Evolutionary conservation across 345 rosid genomes (phyloP).

Genomic region (Iberis pinnata): DNA sequence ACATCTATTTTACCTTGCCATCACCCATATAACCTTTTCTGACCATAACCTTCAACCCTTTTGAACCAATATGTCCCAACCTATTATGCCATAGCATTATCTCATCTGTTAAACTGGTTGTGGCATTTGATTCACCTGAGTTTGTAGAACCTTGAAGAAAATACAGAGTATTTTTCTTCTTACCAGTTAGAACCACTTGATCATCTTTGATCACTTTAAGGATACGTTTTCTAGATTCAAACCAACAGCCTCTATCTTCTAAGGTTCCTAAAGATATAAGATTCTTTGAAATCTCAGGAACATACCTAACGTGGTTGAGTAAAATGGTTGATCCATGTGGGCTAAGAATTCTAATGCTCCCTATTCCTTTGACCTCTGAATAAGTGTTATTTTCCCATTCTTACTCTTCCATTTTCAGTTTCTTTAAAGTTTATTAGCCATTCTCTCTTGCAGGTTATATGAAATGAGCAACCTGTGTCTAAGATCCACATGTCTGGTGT

Average conservation of each 20-base stretch:
- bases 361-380: not conserved
- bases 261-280: not conserved
- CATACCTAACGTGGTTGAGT: not conserved
- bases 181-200: fast-evolving
- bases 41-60: not conserved
- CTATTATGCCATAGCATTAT: not conserved
- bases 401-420: not conserved
- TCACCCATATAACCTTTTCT: not conserved
- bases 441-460: not conserved
- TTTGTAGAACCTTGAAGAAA: not conserved
- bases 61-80: not conserved
- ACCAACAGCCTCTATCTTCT: not conserved
- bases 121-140: not conserved
- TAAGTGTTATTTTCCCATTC: not conserved
- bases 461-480: not conserved
- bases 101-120: not conserved
- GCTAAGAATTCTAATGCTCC: not conserved
- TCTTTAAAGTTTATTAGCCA: not conserved
- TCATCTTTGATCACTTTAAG: not conserved
- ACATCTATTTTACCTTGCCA: not conserved
- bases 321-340: not conserved
- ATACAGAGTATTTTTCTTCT: not conserved
- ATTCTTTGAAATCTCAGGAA: not conserved
- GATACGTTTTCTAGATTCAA: not conserved
- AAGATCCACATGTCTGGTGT: not conserved